Evolutionary conservation across 2,329 filamentous ascomycete species (phyloP), one percentile per base, ranked within the genome.

Genomic region (Hyphodiscus sp.): DNA sequence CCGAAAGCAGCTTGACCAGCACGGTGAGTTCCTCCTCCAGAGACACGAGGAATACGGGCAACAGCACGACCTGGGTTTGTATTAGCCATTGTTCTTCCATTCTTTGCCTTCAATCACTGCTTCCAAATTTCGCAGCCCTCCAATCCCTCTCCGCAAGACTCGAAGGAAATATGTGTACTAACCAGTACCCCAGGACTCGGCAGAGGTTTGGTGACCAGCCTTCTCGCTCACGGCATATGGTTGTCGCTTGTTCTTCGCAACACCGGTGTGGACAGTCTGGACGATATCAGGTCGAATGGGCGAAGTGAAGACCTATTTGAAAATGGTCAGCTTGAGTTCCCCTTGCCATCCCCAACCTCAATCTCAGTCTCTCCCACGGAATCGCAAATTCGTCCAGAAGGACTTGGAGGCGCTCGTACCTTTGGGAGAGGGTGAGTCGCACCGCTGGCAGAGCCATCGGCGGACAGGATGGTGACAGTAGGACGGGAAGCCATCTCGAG

Each of bases 191-290:
- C 94, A 99, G 67, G 95, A 99, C 85, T 99, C 94, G 74, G 94
- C 94, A 78, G 90, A 96, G 74, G 94, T 99, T 83, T 99, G 94
- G 82, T 99, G 94, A 82, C 94, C 94, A 74, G 94, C 94, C 89
- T 99, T 99, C 88, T 97, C 92, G 87, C 91, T 96, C 83, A 99
- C 94, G 72, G 94, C 85, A 78, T 99, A 99, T 69, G 94, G 91
- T 81, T 99, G 94, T 76, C 94, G 88, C 87, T 95, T 96, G 87
- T 99, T 99, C 90, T 99, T 99, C 75, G 92, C 92, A 83, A 99
- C 95, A 72, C 94, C 94, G 71, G 90, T 95, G 87, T 99, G 94
- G 71, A 97, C 85, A 66, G 76, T 76, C 74, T 97, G 92, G 74
- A 99, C 94, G 75, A 99, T 96, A 80, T 99, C 94, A 71, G 91